Conservation (phyloP, 257 asterid species). For the Nemophila menziesii region DNA sequence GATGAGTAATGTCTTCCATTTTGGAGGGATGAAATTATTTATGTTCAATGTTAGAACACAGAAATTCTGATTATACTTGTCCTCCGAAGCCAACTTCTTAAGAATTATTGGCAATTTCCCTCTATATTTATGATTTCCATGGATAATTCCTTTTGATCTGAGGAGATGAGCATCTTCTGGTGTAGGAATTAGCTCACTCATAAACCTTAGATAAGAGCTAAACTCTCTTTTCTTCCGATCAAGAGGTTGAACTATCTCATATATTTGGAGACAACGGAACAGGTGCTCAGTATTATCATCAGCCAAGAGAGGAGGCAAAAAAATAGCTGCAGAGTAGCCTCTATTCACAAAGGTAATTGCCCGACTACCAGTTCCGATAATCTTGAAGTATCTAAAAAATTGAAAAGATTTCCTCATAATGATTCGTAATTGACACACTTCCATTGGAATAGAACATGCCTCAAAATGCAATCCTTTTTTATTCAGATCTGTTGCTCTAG, state of each 20-base stretch:
- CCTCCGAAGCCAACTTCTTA: not conserved
- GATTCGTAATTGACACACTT: too few relatives aligned
- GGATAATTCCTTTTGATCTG: not conserved
- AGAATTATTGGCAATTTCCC: not conserved
- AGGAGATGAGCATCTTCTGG: conserved; percentile 2
- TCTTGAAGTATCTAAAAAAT: too few relatives aligned
- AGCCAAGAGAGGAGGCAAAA: not conserved
- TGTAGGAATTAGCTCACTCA: too few relatives aligned
- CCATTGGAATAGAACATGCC: not conserved
- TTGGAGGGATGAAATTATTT: too few relatives aligned
- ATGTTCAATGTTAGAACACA: too few relatives aligned
- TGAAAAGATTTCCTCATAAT: too few relatives aligned
- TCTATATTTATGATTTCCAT: not conserved
- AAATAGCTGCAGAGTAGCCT: not conserved
- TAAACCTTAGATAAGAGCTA: not conserved
- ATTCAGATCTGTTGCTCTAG: not conserved
- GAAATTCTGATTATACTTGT: too few relatives aligned
- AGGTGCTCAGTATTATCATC: not conserved
- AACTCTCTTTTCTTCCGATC: not conserved
- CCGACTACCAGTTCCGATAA: not conserved
- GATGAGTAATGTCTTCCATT: too few relatives aligned
- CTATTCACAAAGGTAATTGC: not conserved
- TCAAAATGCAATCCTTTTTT: not conserved
- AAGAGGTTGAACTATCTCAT: not conserved
- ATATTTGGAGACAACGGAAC: not conserved